Percentiles rank a stretch among this genome's conserved stretches.
phyloP scores from a whole-genome alignment of 2,329 filamentous ascomycete genomes.

The Dactylella cylindrospora region DNA sequence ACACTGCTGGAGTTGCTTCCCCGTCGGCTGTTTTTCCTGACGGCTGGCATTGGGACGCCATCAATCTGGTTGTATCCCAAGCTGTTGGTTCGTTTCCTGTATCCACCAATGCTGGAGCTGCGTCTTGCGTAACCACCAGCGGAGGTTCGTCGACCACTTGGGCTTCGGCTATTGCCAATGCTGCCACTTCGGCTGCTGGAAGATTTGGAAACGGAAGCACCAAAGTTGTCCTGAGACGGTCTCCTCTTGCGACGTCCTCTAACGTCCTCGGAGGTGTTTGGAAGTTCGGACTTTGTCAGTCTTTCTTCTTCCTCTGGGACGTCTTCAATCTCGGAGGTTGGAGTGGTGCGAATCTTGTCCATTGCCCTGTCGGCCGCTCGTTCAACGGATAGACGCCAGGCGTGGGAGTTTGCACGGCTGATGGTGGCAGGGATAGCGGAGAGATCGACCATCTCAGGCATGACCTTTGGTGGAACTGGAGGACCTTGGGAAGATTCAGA shows the following conservation, averaged over 20 bases:
- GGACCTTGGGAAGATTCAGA: constrained; percentile 1
- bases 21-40: constrained; percentile 27
- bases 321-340: constrained; percentile 19
- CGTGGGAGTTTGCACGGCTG: constrained; percentile 35
- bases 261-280: constrained; percentile 29
- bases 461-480: neutral
- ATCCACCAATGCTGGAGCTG: constrained; percentile 37
- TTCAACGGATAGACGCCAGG: constrained; percentile 39
- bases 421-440: constrained; percentile 28
- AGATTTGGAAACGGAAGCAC: constrained; percentile 4
- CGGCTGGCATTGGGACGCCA: constrained; percentile 22
- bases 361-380: constrained; percentile 38
- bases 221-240: constrained; percentile 12
- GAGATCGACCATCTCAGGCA: constrained; percentile 26
- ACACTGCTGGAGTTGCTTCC: constrained; percentile 38
- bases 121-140: constrained; percentile 16
- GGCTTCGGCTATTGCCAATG: constrained; percentile 36
- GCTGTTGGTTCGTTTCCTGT: constrained; percentile 29
- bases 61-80: constrained; percentile 38
- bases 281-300: constrained; percentile 33
- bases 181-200: constrained; percentile 21
- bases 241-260: constrained; percentile 37
- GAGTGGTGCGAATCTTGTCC: constrained; percentile 30
- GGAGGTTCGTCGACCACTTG: constrained; percentile 29
- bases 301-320: constrained; percentile 38